Evolutionary conservation across 1,284 basidiomycete genomes (phyloP), one percentile per base, ranked within the genome.

Genomic region (Puccinia horiana): DNA sequence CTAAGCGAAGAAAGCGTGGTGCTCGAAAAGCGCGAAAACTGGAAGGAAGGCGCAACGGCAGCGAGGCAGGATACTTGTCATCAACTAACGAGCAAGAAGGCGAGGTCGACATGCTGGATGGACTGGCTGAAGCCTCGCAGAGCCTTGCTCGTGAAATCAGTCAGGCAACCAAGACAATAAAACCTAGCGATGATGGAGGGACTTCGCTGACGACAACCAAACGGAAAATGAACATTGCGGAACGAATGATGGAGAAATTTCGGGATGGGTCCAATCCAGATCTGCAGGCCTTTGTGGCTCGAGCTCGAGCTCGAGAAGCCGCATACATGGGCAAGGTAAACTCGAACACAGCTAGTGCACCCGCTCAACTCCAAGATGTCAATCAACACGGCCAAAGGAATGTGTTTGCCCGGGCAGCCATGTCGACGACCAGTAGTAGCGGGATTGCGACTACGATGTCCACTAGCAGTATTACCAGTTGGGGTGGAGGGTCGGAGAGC

Each of bases 211-310:
- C 61, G 18, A 65, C 61, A 3, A 49, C 56, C 26, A 81, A 74
- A 23, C 8, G 61, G 23, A 74, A 75, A 75, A 26, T 74, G 61
- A 81, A 75, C 49, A 49, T 81, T 14, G 79, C 79, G 14, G 79
- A 81, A 75, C 37, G 79, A 18, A 81, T 81, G 79, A 75, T 81
- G 69, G 79, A 81, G 47, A 74, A 75, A 35, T 81, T 81, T 54
- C 69, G 79, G 26, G 79, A 81, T 42, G 79, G 79, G 16, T 49
- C 40, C 5, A 81, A 81, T 67, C 72, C 79, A n/a, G 79, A 81
- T 75, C 63, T 73, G n/a, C 69, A 74, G 52, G 79, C 79, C 1
- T 81, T 81, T 67, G 72, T 72, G 6, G 79, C 79, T 47, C 35
- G 58, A 65, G 72, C 70, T 37, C 49, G 69, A 49, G 69, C 79